Evolutionary conservation across 208 protist species (phyloP).

Genomic region (Angomonas desouzai): DNA sequence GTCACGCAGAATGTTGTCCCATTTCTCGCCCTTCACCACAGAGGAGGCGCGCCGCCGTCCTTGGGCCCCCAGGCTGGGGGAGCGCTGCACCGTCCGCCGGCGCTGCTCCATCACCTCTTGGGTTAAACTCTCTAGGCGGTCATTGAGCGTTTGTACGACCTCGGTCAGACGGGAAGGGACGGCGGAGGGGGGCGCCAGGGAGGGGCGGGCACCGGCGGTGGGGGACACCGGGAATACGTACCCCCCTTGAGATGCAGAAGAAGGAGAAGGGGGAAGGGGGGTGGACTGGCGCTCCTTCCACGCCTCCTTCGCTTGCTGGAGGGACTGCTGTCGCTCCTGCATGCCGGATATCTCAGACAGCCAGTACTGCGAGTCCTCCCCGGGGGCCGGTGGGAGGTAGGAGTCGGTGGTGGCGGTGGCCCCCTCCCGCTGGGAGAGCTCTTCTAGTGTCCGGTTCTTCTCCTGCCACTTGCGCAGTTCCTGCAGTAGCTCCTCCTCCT

Average conservation of each 20-base stretch:
- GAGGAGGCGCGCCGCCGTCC: neutral
- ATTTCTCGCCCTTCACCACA: slow-evolving; percentile 10
- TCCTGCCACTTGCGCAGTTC: slow-evolving; percentile 23
- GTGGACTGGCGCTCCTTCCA: neutral
- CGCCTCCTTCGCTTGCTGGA: slow-evolving; percentile 12
- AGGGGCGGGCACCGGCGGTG: neutral
- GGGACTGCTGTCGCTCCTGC: slow-evolving; percentile 28
- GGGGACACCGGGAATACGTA: neutral
- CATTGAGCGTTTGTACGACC: slow-evolving; percentile 16
- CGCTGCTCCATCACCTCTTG: slow-evolving; percentile 12
- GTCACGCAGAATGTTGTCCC: slow-evolving; percentile 12
- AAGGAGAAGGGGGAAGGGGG: neutral
- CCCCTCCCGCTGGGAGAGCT: slow-evolving; percentile 1
- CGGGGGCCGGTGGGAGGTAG: slow-evolving; percentile 1
- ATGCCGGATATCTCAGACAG: slow-evolving; percentile 19
- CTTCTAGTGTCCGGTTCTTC: slow-evolving; percentile 15
- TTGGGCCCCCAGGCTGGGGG: neutral
- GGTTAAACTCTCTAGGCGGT: slow-evolving; percentile 29
- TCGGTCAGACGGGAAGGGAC: neutral
- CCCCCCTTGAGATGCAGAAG: neutral
- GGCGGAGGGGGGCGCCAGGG: neutral
- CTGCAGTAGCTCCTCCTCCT: slow-evolving; percentile 24
- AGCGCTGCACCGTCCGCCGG: neutral
- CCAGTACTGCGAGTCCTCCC: slow-evolving; percentile 33
- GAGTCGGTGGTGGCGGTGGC: neutral